These are phyloP conservation scores for Cordyceps pruinosa DNA, from an alignment of 2,329 filamentous ascomycete species.

Conservation along the genomic window DNA sequence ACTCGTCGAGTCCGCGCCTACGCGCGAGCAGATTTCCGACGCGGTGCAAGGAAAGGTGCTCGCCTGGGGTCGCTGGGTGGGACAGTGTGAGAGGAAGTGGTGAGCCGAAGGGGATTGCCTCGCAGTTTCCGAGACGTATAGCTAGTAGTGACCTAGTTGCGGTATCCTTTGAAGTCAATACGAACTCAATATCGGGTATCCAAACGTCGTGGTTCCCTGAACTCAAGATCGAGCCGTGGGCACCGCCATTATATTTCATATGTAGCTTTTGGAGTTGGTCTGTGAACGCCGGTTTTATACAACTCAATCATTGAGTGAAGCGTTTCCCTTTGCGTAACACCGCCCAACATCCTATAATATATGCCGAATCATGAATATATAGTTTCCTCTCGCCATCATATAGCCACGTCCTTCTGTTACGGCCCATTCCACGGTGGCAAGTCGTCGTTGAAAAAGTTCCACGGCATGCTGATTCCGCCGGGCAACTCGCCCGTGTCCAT, in stretches of 20 bases:
- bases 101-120: no score
- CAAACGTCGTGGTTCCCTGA: background rate
- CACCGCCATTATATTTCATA: background rate
- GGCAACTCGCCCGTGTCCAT: conserved; percentile 16
- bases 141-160: no score
- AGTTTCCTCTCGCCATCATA: background rate
- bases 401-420: background rate
- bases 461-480: conserved; percentile 20
- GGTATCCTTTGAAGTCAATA: no score
- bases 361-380: background rate
- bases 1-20: conserved; percentile 25
- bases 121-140: no score
- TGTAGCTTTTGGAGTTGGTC: background rate
- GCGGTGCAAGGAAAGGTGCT: background rate
- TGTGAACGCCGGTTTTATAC: background rate
- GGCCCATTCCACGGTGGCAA: conserved; percentile 7
- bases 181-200: no score
- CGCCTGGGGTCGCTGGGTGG: conserved; percentile 26
- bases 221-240: background rate
- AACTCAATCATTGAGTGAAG: background rate
- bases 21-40: conserved; percentile 36
- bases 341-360: background rate
- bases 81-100: conserved; percentile 34
- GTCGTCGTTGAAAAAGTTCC: conserved; percentile 24
- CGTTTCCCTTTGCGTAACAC: background rate